A percentile compares a stretch with the other conserved stretches of the same genome.
Conservation (phyloP, 352 stramenopile species). For the Pythium aphanidermatum region DNA sequence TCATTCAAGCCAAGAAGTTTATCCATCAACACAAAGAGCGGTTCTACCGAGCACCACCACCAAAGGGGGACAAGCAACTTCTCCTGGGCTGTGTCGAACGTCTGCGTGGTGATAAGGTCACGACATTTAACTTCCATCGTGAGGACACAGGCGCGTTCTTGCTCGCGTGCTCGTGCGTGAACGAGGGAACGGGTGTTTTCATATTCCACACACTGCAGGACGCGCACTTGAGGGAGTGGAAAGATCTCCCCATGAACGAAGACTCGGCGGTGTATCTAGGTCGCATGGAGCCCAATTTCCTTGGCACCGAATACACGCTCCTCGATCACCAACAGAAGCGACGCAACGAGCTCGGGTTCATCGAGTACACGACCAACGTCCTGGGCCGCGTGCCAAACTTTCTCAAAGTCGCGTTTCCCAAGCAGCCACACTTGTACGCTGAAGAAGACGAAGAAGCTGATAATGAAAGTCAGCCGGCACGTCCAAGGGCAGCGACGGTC, state of each 20-base stretch:
- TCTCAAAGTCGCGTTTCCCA: constrained; percentile 56
- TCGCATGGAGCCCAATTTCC: constrained; percentile 69
- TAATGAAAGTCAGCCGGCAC: constrained; percentile 9
- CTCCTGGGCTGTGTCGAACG: constrained; percentile 69
- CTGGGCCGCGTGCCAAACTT: constrained; percentile 71
- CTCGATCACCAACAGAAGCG: constrained; percentile 70
- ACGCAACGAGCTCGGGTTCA: constrained; percentile 59
- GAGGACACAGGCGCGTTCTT: constrained; percentile 80
- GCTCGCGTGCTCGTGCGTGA: constrained; percentile 59
- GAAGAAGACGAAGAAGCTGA: constrained; percentile 6
- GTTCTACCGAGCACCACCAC: constrained; percentile 40
- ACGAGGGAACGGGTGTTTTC: constrained; percentile 61
- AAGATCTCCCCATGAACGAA: constrained; percentile 65
- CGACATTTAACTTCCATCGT: constrained; percentile 76
- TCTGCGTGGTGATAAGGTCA: constrained; percentile 66
- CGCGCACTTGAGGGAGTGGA: constrained; percentile 59
- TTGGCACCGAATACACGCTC: constrained; percentile 82
- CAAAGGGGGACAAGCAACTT: constrained; percentile 22
- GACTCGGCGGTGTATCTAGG: constrained; percentile 80
- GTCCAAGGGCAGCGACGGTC: constrained; percentile 9
- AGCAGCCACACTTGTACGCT: constrained; percentile 10
- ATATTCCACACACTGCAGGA: constrained; percentile 83
- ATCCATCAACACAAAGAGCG: constrained; percentile 76
- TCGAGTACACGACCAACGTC: constrained; percentile 79
- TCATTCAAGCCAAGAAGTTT: constrained; percentile 60